These are phyloP conservation scores for Coix lacrymajobi DNA, from an alignment of 176 grass and related monocot genomes.

Conservation along the genomic window DNA sequence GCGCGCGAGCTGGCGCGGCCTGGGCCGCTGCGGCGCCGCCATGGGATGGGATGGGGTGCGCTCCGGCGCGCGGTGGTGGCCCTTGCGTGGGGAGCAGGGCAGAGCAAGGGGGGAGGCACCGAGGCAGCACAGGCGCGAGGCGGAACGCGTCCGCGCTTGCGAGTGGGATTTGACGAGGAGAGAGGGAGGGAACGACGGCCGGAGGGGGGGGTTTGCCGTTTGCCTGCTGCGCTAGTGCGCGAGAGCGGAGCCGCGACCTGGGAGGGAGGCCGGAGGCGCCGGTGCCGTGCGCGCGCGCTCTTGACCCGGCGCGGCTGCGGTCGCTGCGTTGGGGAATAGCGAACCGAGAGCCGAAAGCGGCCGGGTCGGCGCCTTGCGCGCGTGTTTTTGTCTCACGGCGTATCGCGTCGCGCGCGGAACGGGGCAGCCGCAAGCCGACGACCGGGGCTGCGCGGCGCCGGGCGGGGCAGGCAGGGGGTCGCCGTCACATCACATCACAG, in stretches of 20 bases:
- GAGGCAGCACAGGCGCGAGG: not conserved
- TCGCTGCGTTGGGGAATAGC: not conserved
- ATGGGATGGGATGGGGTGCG: not conserved
- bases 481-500: not conserved
- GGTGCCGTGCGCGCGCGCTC: not conserved
- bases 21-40: slow-evolving; percentile 29
- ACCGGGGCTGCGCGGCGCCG: not conserved
- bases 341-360: not conserved
- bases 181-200: not conserved
- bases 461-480: not conserved
- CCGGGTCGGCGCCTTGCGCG: not conserved
- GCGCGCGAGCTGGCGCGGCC: slow-evolving; percentile 38
- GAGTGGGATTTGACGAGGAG: slow-evolving; percentile 29
- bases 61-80: not conserved
- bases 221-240: not conserved
- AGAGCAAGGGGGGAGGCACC: not conserved
- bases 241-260: not conserved
- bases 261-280: not conserved
- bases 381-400: not conserved
- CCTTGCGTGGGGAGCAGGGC: slow-evolving; percentile 11
- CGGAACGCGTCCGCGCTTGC: not conserved
- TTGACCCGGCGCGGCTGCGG: slow-evolving; percentile 4
- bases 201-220: not conserved
- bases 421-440: not conserved
- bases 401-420: not conserved